Evolutionary conservation across 2,329 filamentous ascomycete species (phyloP), one percentile per base, ranked within the genome.

Genomic region (Thyridium curvatum): DNA sequence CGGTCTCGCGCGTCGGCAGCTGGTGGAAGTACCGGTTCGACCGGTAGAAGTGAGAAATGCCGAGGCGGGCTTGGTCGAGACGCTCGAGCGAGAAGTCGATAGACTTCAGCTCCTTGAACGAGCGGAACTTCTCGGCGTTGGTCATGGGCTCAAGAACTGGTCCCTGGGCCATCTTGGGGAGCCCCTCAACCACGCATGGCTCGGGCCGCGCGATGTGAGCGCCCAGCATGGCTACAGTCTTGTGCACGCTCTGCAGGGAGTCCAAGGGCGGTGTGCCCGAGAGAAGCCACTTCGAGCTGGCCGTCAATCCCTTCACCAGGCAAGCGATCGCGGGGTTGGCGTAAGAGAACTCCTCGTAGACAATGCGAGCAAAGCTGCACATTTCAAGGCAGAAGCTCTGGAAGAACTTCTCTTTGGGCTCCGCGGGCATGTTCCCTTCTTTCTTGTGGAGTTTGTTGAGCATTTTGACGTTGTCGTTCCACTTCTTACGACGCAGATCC

Each of bases 21-120:
- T 51, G 33, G 3, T 47, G 34, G 37, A 18, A 60, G 52, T 7
- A 61, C 48, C 2, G 48, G 41, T 66, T 81, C 12, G 58, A 52
- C 4, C 78, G 65, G 38, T 72, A 70, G 51, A 79, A 81, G 37
- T 72, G 67, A 54, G 77, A 77, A 44, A 83, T 59, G 18, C 82
- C 61, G 12, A 64, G 61, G 47, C 80, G 71, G 31, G 71, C 62
- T 17, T 64, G 59, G 7, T 46, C 31, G 18, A 66, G 59, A 2
- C 66, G 52, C 12, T 65, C 56, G 1, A 44, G 34, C 2, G 62
- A 56, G 21, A 60, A 52, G 9, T 53, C 43, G 9, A 58, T 53
- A 2, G 65, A 62, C 21, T 56, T 55, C 4, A 62, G 39, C 8
- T 56, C 55, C 8, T 54, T 53, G 16, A 55, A 60, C 4, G 54